These are phyloP conservation scores for Mycena sp. DNA, from an alignment of 1,284 basidiomycete genomes.

Conservation along the genomic window DNA sequence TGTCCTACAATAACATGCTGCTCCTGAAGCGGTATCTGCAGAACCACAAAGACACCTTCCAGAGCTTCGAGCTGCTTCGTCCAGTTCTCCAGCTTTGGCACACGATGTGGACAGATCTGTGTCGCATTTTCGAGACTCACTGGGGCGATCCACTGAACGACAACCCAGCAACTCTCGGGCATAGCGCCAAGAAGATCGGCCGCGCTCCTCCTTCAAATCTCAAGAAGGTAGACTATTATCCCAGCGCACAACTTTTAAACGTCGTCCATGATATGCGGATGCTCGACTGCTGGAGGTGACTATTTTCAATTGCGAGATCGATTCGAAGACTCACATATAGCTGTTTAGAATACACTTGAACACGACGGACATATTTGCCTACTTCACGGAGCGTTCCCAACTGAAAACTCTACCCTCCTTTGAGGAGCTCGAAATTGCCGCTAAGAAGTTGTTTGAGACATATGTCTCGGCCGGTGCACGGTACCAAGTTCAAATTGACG, in stretches of 20 bases:
- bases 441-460: not conserved
- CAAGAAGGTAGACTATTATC: constrained; percentile 44
- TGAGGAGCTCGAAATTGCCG: not conserved
- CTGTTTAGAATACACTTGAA: constrained; percentile 1
- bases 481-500: no score
- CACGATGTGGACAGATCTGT: constrained; percentile 24
- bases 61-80: constrained; percentile 32
- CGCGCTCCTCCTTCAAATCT: constrained; percentile 36
- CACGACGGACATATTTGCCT: not conserved
- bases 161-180: constrained; percentile 39
- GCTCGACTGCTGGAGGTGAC: constrained; percentile 42
- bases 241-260: constrained; percentile 30
- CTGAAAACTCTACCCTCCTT: not conserved
- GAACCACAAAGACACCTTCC: constrained; percentile 35
- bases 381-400: not conserved
- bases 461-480: not conserved
- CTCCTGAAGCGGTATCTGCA: constrained; percentile 43
- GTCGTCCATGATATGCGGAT: constrained; percentile 39
- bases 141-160: constrained; percentile 31
- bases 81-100: constrained; percentile 18
- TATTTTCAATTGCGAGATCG: not conserved
- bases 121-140: constrained; percentile 32
- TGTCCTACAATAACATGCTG: constrained; percentile 44
- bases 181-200: constrained; percentile 37
- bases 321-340: no score